Evolutionary conservation across 2,329 filamentous ascomycete species (phyloP).

Genomic region (Blumeriella jaapii): DNA sequence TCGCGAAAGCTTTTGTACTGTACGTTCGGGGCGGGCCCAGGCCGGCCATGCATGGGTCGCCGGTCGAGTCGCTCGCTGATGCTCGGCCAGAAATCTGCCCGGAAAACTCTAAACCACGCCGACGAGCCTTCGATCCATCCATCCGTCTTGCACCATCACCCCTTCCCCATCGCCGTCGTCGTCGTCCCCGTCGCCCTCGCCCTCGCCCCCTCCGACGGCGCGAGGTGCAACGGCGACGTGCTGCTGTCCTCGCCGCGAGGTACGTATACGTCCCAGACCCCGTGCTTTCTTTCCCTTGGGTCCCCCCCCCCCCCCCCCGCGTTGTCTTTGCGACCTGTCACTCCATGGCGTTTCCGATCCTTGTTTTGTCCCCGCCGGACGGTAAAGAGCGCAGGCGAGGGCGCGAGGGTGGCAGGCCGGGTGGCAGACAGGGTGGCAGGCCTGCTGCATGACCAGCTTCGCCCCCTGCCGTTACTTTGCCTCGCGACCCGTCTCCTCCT

Average conservation of each 20-base stretch:
- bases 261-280: constrained; percentile 6
- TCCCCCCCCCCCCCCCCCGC: constrained; percentile 5
- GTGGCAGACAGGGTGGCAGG: neutral
- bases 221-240: neutral
- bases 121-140: constrained; percentile 1
- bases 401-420: constrained; percentile 2
- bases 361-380: constrained; percentile 17
- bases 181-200: no score
- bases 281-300: constrained; percentile 16
- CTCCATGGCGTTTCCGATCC: constrained; percentile 15
- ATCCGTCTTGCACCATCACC: constrained; percentile 3
- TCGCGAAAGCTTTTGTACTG: neutral
- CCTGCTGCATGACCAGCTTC: constrained; percentile 22
- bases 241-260: constrained; percentile 8
- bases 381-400: constrained; percentile 15
- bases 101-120: constrained; percentile 1
- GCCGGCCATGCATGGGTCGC: constrained; percentile 5
- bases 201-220: no score
- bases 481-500: constrained; percentile 18
- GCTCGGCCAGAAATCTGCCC: constrained; percentile 11
- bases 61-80: constrained; percentile 6
- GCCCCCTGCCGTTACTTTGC: constrained; percentile 17
- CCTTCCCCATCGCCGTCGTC: no score
- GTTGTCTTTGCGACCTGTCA: constrained; percentile 12
- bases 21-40: neutral